phyloP scores from a whole-genome alignment of 768 basidiomycete genomes.

The Leccinellum luteum region DNA sequence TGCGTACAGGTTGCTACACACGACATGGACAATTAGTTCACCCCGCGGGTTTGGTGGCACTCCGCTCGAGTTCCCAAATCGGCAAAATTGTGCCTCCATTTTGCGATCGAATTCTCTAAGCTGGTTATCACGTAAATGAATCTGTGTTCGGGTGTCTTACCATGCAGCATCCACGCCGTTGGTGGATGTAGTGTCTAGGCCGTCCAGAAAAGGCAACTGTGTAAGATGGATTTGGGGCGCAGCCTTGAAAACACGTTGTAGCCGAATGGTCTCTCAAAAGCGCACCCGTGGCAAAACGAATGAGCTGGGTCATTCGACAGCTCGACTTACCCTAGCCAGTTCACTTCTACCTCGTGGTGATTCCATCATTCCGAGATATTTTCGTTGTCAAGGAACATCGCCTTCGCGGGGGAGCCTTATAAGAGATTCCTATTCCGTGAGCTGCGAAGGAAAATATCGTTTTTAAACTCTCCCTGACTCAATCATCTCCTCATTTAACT shows the following conservation, averaged over 20 bases:
- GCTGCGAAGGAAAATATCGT: slow-evolving; percentile 13
- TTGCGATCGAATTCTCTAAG: neutral
- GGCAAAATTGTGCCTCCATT: slow-evolving; percentile 12
- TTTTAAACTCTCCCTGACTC: slow-evolving; percentile 11
- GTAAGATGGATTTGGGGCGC: slow-evolving; percentile 20
- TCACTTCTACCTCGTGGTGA: slow-evolving; percentile 21
- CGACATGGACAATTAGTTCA: slow-evolving; percentile 24
- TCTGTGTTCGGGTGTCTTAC: slow-evolving; percentile 14
- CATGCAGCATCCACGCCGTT: slow-evolving; percentile 24
- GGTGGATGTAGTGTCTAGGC: slow-evolving; percentile 8
- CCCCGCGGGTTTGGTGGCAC: slow-evolving; percentile 8
- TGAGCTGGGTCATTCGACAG: slow-evolving; percentile 8
- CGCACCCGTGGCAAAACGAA: slow-evolving; percentile 5
- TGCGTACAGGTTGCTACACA: slow-evolving; percentile 9
- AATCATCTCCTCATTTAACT: slow-evolving; percentile 9
- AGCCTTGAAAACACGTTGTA: slow-evolving; percentile 25
- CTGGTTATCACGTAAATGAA: slow-evolving; percentile 3
- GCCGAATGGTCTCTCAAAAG: slow-evolving; percentile 12
- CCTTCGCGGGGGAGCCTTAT: slow-evolving; percentile 26
- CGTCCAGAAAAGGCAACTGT: slow-evolving; percentile 26
- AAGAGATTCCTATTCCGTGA: slow-evolving; percentile 20
- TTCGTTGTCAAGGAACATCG: slow-evolving; percentile 24
- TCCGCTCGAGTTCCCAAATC: slow-evolving; percentile 1
- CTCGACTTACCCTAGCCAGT: slow-evolving; percentile 2
- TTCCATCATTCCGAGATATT: slow-evolving; percentile 14